A percentile compares a stretch with the other conserved stretches of the same genome.
Conservation (phyloP, 2,329 filamentous ascomycete genomes). For the Penicillium sp. region DNA sequence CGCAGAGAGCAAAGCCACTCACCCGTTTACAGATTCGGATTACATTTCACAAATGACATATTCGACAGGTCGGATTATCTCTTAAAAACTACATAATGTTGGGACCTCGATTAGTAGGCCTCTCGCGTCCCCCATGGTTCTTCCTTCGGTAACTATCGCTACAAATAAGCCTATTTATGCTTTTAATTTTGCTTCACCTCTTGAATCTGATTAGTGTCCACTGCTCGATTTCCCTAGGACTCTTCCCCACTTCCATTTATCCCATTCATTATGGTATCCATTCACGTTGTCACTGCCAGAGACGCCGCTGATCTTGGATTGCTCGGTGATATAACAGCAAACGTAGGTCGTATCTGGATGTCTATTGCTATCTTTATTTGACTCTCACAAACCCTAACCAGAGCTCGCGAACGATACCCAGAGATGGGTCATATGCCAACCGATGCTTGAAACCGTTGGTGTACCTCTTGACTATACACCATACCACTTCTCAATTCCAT, state of each 20-base stretch:
- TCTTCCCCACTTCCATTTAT: not conserved
- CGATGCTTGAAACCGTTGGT: not conserved
- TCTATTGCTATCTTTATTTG: not conserved
- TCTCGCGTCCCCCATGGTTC: not conserved
- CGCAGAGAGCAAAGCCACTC: accelerated
- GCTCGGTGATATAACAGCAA: not conserved
- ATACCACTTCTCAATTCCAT: not conserved
- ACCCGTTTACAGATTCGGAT: not conserved
- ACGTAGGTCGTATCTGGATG: too few relatives aligned
- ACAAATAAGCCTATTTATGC: not conserved
- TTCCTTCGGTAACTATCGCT: not conserved
- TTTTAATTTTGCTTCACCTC: not conserved
- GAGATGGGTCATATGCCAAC: not conserved
- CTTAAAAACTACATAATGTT: not conserved
- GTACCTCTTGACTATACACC: not conserved
- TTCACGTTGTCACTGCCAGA: not conserved
- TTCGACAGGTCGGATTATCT: not conserved
- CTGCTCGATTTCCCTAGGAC: not conserved
- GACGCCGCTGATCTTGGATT: not conserved
- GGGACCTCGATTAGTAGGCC: not conserved
- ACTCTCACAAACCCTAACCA: not conserved
- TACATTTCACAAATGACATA: not conserved
- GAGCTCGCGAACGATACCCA: not conserved
- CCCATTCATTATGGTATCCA: not conserved
- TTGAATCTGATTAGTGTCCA: not conserved